These are phyloP conservation scores for Tricholoma bakamatsutake DNA, from an alignment of 768 basidiomycete species.

Conservation along the genomic window DNA sequence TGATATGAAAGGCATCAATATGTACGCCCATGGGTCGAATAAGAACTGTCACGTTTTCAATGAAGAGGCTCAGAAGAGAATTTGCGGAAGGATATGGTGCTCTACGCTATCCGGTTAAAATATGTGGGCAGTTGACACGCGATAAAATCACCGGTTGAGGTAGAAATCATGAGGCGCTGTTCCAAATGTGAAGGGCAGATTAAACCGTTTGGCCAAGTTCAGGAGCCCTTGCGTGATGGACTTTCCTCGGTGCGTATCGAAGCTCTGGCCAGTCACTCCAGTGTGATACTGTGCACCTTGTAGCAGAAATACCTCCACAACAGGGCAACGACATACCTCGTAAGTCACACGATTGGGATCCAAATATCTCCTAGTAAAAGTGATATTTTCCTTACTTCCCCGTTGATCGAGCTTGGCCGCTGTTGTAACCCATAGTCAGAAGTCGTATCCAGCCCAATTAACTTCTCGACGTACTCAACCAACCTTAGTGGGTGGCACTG, in stretches of 20 bases:
- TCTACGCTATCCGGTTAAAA: conserved; percentile 26
- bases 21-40: conserved; percentile 6
- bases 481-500: conserved; percentile 31
- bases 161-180: conserved; percentile 74
- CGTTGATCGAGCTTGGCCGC: conserved; percentile 38
- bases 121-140: neutral
- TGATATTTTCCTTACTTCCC: conserved; percentile 34
- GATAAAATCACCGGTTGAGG: conserved; percentile 43
- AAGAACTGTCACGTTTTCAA: conserved; percentile 32
- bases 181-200: conserved; percentile 61
- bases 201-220: conserved; percentile 48
- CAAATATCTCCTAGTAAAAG: conserved; percentile 67
- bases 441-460: neutral
- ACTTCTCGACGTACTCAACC: conserved; percentile 47
- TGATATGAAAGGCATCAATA: conserved; percentile 13
- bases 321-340: conserved; percentile 35
- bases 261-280: conserved; percentile 37
- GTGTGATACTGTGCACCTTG: conserved; percentile 55
- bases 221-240: conserved; percentile 51
- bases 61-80: conserved; percentile 56
- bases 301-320: neutral
- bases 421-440: conserved; percentile 12
- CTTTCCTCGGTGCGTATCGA: conserved; percentile 55
- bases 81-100: conserved; percentile 56
- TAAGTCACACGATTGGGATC: conserved; percentile 77